These are phyloP conservation scores for Chaetomium sp. DNA, from an alignment of 2,329 filamentous ascomycete species.

Conservation along the genomic window DNA sequence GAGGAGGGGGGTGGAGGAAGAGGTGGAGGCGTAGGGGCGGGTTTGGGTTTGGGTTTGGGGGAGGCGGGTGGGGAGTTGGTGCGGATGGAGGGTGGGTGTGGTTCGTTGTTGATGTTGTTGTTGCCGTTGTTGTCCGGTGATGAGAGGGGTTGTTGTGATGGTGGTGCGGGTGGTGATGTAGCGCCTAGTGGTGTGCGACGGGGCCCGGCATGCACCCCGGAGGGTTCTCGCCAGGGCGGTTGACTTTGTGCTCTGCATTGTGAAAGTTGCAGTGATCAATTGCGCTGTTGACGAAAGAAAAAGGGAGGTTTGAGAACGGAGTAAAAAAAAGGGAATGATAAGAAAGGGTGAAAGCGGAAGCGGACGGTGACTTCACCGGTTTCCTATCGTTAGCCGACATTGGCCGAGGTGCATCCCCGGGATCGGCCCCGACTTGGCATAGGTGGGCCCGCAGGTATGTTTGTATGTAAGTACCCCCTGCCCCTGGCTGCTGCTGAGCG, in stretches of 20 bases:
- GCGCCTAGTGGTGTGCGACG: constrained; percentile 25
- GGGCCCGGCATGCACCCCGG: constrained; percentile 25
- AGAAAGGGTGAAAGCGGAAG: not conserved
- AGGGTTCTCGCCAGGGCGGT: constrained; percentile 28
- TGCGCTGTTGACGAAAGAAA: not conserved
- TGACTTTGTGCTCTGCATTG: constrained; percentile 32
- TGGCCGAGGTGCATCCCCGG: constrained; percentile 27
- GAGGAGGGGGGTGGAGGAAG: constrained; percentile 32
- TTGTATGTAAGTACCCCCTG: not conserved
- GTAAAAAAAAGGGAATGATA: not conserved
- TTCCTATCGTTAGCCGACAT: constrained; percentile 22
- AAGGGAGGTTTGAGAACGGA: not conserved
- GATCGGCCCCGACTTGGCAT: constrained; percentile 27
- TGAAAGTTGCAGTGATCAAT: constrained; percentile 22
- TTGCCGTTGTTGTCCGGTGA: constrained; percentile 1
- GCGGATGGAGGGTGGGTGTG: not conserved
- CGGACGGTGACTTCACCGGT: constrained; percentile 22
- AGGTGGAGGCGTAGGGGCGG: constrained; percentile 33
- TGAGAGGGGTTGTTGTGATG: not conserved
- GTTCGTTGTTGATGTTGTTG: constrained; percentile 4
- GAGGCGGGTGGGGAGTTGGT: not conserved
- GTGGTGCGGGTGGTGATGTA: constrained; percentile 3
- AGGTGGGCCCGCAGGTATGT: not conserved
- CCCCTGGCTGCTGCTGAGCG: not conserved
- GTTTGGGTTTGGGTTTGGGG: constrained; percentile 16